A percentile compares a stretch with the other conserved stretches of the same genome.
Evolutionary conservation across 75 land plant species (phyloP).

Genomic region (Chamaecyparis obtusa): DNA sequence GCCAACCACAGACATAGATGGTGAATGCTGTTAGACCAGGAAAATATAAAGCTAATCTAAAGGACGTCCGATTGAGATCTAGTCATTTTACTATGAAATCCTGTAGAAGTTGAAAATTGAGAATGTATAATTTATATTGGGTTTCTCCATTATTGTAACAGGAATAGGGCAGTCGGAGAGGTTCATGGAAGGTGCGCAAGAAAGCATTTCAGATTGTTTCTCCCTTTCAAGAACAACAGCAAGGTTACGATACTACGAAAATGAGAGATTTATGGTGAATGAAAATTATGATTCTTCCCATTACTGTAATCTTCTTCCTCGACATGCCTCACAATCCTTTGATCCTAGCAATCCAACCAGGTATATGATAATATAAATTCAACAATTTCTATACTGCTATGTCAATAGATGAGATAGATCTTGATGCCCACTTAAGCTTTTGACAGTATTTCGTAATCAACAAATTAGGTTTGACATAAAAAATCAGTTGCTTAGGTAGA

Average conservation of each 20-base stretch:
- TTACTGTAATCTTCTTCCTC: background rate
- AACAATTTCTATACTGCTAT: background rate
- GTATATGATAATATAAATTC: background rate
- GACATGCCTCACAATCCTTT: background rate
- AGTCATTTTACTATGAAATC: background rate
- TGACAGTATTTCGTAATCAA: background rate
- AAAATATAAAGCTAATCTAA: background rate
- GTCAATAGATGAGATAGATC: background rate
- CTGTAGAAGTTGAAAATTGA: background rate
- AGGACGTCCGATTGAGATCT: too few species aligned
- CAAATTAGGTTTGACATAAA: background rate
- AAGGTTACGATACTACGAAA: background rate
- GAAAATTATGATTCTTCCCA: constrained; percentile 2
- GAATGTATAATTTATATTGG: background rate
- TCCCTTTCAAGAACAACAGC: background rate
- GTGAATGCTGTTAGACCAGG: background rate
- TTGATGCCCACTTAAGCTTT: background rate
- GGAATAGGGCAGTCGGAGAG: constrained; percentile 3
- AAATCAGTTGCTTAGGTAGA: background rate
- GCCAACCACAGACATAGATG: background rate
- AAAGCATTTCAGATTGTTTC: background rate
- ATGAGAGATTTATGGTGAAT: background rate
- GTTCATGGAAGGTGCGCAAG: constrained; percentile 3
- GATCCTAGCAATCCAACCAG: background rate
- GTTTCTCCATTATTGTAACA: background rate